These are phyloP conservation scores for Vitis hybrid DNA, from an alignment of 177 flowering plant genomes.

Conservation along the genomic window DNA sequence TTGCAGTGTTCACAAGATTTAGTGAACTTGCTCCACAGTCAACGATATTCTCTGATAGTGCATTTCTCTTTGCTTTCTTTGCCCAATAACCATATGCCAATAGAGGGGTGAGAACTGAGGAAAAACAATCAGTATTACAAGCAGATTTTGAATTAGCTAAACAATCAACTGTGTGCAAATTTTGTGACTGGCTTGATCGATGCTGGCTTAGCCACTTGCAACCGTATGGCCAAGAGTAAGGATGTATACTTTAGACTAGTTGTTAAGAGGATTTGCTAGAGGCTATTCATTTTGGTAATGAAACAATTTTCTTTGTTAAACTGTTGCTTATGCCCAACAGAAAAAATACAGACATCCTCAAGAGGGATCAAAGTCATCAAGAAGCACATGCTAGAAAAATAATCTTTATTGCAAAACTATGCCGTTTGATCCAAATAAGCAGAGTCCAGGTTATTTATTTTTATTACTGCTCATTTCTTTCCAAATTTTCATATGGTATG, in stretches of 20 bases:
- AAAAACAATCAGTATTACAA: background rate
- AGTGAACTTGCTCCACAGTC: constrained; percentile 8
- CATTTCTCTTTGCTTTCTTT: background rate
- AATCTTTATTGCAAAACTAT: background rate
- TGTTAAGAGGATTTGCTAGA: background rate
- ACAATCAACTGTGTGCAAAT: background rate
- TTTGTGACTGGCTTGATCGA: background rate
- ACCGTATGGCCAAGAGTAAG: background rate
- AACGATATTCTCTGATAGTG: background rate
- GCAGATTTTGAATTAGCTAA: too few species aligned
- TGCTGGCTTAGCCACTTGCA: background rate
- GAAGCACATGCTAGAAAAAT: too few species aligned
- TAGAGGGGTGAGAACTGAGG: background rate
- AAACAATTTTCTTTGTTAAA: too few species aligned
- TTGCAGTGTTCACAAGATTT: constrained; percentile 80
- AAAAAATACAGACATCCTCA: too few species aligned
- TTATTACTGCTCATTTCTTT: too few species aligned
- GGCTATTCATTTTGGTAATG: background rate
- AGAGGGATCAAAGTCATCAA: background rate
- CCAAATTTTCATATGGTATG: too few species aligned
- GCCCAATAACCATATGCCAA: background rate
- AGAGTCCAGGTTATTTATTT: too few species aligned
- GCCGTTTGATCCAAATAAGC: too few species aligned
- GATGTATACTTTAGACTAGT: background rate
- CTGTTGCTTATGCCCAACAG: too few species aligned